Conservation (phyloP, 768 basidiomycete genomes). For the Phanerochaete carnosa region DNA sequence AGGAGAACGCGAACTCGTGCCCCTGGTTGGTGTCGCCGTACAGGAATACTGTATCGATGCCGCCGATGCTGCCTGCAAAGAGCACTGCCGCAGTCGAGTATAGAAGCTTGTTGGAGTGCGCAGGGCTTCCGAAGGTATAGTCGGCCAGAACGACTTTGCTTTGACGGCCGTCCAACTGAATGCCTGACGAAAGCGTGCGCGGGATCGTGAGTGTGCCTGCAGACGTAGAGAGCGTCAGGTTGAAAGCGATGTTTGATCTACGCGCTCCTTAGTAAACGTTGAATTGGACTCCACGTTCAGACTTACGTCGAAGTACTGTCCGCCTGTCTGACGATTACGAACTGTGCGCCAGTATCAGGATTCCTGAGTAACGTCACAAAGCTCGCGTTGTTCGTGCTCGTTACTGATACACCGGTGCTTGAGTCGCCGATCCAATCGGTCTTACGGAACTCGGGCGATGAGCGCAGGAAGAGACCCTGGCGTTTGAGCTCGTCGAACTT, state of each 20-base stretch:
- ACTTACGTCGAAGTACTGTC: conserved; percentile 66
- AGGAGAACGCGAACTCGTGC: conserved; percentile 33
- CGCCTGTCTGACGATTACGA: conserved; percentile 68
- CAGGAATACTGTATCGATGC: conserved; percentile 38
- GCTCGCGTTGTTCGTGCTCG: conserved; percentile 38
- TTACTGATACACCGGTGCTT: conserved; percentile 41
- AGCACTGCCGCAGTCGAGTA: conserved; percentile 77
- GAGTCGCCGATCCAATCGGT: conserved; percentile 72
- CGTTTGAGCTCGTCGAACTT: conserved; percentile 80
- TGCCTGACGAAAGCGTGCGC: conserved; percentile 38
- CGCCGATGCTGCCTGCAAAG: conserved; percentile 50
- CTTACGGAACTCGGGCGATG: conserved; percentile 75
- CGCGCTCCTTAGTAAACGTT: conserved; percentile 4
- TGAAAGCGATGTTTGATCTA: conserved; percentile 53
- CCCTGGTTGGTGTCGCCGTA: conserved; percentile 32
- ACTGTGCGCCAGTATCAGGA: conserved; percentile 60
- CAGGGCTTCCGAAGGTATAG: conserved; percentile 66
- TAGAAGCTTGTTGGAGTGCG: conserved; percentile 43
- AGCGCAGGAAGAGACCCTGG: conserved; percentile 75
- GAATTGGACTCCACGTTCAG: neutral
- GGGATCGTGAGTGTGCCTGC: conserved; percentile 55
- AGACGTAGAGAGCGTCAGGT: conserved; percentile 54
- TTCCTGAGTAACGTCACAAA: conserved; percentile 66
- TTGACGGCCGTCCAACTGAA: conserved; percentile 66
- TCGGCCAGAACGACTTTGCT: conserved; percentile 73